Evolutionary conservation across 1,284 basidiomycete genomes (phyloP).

Genomic region (Thelephora terrestris): DNA sequence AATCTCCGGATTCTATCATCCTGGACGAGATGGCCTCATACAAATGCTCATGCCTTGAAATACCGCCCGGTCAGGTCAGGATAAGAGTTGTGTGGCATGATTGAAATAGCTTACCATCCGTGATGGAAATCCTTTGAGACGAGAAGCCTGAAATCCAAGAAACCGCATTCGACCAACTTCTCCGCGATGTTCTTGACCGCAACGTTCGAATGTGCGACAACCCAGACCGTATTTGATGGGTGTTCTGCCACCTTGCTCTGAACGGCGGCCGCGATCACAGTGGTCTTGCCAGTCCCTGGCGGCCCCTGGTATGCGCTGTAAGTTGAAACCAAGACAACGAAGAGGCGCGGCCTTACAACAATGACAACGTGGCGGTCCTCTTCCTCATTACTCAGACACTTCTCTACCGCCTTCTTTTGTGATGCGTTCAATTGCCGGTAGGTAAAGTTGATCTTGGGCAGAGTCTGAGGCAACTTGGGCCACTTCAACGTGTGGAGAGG

Average conservation of each 20-base stretch:
- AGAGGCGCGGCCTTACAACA: conserved; percentile 28
- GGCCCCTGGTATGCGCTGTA: conserved; percentile 50
- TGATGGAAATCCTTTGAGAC: conserved; percentile 48
- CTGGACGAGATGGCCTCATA: conserved; percentile 35
- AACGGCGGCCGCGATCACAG: conserved; percentile 55
- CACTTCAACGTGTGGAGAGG: conserved; percentile 1
- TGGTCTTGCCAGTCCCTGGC: conserved; percentile 50
- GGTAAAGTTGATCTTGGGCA: background rate
- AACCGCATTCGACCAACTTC: conserved; percentile 36
- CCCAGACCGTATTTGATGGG: conserved; percentile 42
- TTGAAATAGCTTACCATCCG: conserved; percentile 41
- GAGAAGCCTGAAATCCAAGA: conserved; percentile 41
- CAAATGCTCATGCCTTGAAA: conserved; percentile 69
- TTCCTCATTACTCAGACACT: conserved; percentile 3
- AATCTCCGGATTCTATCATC: conserved; percentile 41
- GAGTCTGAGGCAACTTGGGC: background rate
- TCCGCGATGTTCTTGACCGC: conserved; percentile 66
- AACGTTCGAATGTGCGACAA: conserved; percentile 60
- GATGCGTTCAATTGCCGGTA: conserved; percentile 35
- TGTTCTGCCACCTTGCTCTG: conserved; percentile 27
- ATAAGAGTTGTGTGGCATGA: no score
- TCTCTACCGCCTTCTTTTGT: conserved; percentile 39
- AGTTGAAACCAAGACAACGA: conserved; percentile 25
- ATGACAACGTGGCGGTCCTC: background rate
- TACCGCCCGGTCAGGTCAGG: no score